Evolutionary conservation across 2,329 filamentous ascomycete genomes (phyloP).

Genomic region (Kalmusia sp.): DNA sequence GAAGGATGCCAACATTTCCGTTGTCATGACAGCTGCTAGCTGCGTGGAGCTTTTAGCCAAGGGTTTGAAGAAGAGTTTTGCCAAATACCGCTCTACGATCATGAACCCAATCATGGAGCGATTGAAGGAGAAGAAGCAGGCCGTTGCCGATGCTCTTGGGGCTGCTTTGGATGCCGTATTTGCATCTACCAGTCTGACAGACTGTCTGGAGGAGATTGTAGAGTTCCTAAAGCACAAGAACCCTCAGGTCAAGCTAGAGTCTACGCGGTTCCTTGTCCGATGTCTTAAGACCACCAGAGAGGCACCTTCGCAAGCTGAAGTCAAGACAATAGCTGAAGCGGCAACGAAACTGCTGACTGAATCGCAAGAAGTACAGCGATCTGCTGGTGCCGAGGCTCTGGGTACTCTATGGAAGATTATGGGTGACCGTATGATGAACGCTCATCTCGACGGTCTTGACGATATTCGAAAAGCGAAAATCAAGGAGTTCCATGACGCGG

Average conservation of each 20-base stretch:
- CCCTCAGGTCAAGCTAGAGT: slow-evolving; percentile 95
- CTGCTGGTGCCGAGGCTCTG: slow-evolving; percentile 88
- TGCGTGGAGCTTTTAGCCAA: slow-evolving; percentile 90
- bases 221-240: slow-evolving; percentile 93
- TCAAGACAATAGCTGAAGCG: slow-evolving; percentile 83
- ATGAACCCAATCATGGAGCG: slow-evolving; percentile 93
- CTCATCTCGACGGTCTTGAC: slow-evolving; percentile 87
- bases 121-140: slow-evolving; percentile 94
- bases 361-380: slow-evolving; percentile 82
- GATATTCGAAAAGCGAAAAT: slow-evolving; percentile 96
- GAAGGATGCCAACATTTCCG: slow-evolving; percentile 98
- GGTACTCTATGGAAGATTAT: slow-evolving; percentile 99
- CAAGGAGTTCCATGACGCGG: slow-evolving; percentile 86
- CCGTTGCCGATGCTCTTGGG: slow-evolving; percentile 86
- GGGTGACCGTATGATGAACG: slow-evolving; percentile 93
- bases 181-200: slow-evolving; percentile 72
- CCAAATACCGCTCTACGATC: slow-evolving; percentile 79
- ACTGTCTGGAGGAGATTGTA: slow-evolving; percentile 89
- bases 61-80: slow-evolving; percentile 79
- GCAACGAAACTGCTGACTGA: slow-evolving; percentile 91
- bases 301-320: slow-evolving; percentile 84
- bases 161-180: slow-evolving; percentile 80
- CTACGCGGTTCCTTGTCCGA: slow-evolving; percentile 89
- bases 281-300: slow-evolving; percentile 83
- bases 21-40: slow-evolving; percentile 91